Base-by-base conservation (phyloP, 139 green algal species). In the Tetradesmus lagerheimii region DNA sequence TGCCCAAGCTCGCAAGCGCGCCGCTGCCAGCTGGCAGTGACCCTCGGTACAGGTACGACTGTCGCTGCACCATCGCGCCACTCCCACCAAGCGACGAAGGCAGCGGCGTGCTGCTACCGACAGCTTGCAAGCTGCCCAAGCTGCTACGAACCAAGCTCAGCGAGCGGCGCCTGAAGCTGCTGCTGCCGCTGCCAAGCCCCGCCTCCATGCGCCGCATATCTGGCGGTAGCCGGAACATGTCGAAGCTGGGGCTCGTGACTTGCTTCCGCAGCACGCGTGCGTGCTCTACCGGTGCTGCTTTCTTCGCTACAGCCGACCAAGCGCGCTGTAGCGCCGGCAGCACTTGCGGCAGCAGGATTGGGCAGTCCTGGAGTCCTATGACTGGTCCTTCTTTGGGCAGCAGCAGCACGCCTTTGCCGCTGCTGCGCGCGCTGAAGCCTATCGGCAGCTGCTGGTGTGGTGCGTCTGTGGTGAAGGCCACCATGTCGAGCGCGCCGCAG, bases 401-500 rank as follows among this genome's bases (percentile, higher is more conserved):
- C 31, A 79, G 11, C 71, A 41, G n/a, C 71, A 79, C 71, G 27
- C 71, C 71, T n/a, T 79, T 79, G 71, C 71, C 71, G 71, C 71
- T 31, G 71, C n/a, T 41, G 71, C 71, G 71, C 2, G 15, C 3
- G 2, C 31, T n/a, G 12, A 18, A 15, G 71, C n/a, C n/a, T 1
- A 34, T 11, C 71, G 71, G 71, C 31, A 79, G 71, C 71, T 37
- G 71, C 12, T 71, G 57, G 15, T 71, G 20, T 71, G 57, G 12
- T n/a, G 71, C 41, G 83, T 88, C 64, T 29, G 83, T 80, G 16
- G 27, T 66, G 83, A 88, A 80, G 0, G 64, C 20, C n/a, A 88
- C n/a, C 83, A 88, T 80, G 34, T 88, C 83, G 0, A 88, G 27
- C 5, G 25, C 39, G 8, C 83, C 83, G 76, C 83, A 88, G 83